A percentile compares a stretch with the other conserved stretches of the same genome.
Evolutionary conservation across 306 rosid species (phyloP).

Genomic region (Fragaria vesca): DNA sequence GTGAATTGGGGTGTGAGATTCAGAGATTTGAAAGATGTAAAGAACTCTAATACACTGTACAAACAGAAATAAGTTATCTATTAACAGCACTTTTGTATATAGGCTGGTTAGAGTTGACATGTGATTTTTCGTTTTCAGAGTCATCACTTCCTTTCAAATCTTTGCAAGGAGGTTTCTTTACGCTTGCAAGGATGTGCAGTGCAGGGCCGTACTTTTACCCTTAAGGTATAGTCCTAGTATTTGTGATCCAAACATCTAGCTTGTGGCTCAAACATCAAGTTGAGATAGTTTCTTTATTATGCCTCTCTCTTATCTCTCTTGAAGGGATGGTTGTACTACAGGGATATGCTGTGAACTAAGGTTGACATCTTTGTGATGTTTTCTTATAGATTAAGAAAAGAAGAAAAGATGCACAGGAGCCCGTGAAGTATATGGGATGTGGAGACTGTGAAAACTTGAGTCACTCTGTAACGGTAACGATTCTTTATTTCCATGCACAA

Average conservation of each 20-base stretch:
- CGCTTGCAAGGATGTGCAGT: slow-evolving; percentile 78
- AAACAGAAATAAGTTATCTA: not conserved
- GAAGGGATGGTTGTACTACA: slow-evolving; percentile 4
- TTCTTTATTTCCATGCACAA: slow-evolving; percentile 14
- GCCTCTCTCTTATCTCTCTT: slow-evolving; percentile 23
- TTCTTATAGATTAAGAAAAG: slow-evolving; percentile 71
- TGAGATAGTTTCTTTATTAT: slow-evolving; percentile 5
- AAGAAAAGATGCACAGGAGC: slow-evolving; percentile 79
- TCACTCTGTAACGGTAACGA: slow-evolving; percentile 75
- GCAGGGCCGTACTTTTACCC: slow-evolving; percentile 81
- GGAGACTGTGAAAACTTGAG: slow-evolving; percentile 97
- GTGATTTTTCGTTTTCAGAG: slow-evolving; percentile 53
- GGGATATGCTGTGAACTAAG: slow-evolving; percentile 6
- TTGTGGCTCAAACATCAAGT: slow-evolving; percentile 1
- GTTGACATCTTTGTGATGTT: slow-evolving; percentile 16
- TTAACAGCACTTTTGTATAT: slow-evolving; percentile 16
- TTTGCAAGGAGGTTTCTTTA: slow-evolving; percentile 86
- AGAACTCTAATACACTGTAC: slow-evolving; percentile 37
- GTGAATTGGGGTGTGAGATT: slow-evolving; percentile 99
- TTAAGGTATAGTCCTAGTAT: slow-evolving; percentile 54
- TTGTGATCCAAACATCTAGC: not conserved
- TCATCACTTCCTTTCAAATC: slow-evolving; percentile 65
- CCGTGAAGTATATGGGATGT: slow-evolving; percentile 87
- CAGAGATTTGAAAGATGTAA: slow-evolving; percentile 67
- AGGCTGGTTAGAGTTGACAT: slow-evolving; percentile 36